Base-by-base conservation (phyloP, 2,329 filamentous ascomycete species). In the Trichoderma oligosporum region DNA sequence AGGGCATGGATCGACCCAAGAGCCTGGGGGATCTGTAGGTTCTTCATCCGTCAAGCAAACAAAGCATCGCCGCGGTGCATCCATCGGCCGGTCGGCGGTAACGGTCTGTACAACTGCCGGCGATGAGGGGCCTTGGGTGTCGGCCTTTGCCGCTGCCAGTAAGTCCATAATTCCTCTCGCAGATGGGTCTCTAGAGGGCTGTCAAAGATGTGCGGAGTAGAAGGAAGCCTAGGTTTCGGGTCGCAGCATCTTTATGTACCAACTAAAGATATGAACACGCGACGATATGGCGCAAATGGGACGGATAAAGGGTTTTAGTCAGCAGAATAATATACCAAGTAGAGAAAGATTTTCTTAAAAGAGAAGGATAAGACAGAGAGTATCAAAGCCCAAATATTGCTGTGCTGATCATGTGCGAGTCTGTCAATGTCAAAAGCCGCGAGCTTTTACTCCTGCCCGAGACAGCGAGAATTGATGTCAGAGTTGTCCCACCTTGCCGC, bases 1-100 rank as follows among this genome's bases (percentile, higher is more conserved):
- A 0, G 87, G 88, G 70, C 94, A 99, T 1, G 94, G 92, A 55
- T 88, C 89, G 42, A 90, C 85, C 93, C 94, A 99, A 55, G 76
- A 71, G 44, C 73, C 70, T 4, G 80, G 76, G 7, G 77, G 67
- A 18, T 74, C 71, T 8, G 69, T 72, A 36, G 83, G 78, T 24
- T 75, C 74, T 61, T 84, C 76, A 48, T 83, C 83, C 61, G 76
- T 78, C 27, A 85, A 76, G 67, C 84, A 87, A 65, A 87, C 83
- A 72, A 84, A 87, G 75, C 84, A 87, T 66, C 75, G 77, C 48
- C 74, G 74, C 16, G 67, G 69, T 4, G 65, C 59, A 36, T 73
- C 66, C 41, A 60, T 56, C 4, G 61, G 56, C 49, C 59, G 60
- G n/a, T 61, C 59, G 24, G 46, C 24, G 16, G 48, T 22, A 36